Percentiles rank a stretch among this genome's conserved stretches.
Conservation (phyloP, 352 stramenopile genomes). For the Globisporangium orthogonon region DNA sequence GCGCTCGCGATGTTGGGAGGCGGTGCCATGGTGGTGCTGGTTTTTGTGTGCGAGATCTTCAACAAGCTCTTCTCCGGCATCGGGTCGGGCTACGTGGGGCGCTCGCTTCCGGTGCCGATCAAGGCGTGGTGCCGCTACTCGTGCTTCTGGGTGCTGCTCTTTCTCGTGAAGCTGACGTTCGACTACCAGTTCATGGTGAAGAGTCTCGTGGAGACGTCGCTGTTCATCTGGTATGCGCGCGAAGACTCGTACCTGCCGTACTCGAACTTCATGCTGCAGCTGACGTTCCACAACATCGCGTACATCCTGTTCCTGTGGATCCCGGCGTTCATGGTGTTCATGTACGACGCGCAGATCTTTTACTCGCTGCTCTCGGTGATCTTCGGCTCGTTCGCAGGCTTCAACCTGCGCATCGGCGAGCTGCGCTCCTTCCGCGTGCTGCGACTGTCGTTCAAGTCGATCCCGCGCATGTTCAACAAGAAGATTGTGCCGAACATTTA, state of each 20-base stretch:
- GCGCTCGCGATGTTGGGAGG: constrained; percentile 56
- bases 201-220: constrained; percentile 71
- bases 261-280: constrained; percentile 79
- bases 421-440: constrained; percentile 81
- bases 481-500: constrained; percentile 86
- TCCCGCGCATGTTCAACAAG: constrained; percentile 84
- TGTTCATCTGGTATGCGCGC: constrained; percentile 84
- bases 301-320: constrained; percentile 85
- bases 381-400: constrained; percentile 74
- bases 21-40: constrained; percentile 31
- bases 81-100: constrained; percentile 65
- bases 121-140: constrained; percentile 66
- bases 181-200: constrained; percentile 88
- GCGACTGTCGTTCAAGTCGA: constrained; percentile 80
- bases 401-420: constrained; percentile 83
- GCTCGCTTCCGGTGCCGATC: constrained; percentile 66
- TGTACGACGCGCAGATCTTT: constrained; percentile 87
- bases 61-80: constrained; percentile 72
- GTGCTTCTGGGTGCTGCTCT: constrained; percentile 80
- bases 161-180: constrained; percentile 71
- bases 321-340: constrained; percentile 75
- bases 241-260: constrained; percentile 66
- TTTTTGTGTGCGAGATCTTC: constrained; percentile 57
- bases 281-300: constrained; percentile 80
- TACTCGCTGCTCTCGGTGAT: constrained; percentile 77